Evolutionary conservation across 2,329 filamentous ascomycete genomes (phyloP).

Genomic region (Fusarium goolgardi): DNA sequence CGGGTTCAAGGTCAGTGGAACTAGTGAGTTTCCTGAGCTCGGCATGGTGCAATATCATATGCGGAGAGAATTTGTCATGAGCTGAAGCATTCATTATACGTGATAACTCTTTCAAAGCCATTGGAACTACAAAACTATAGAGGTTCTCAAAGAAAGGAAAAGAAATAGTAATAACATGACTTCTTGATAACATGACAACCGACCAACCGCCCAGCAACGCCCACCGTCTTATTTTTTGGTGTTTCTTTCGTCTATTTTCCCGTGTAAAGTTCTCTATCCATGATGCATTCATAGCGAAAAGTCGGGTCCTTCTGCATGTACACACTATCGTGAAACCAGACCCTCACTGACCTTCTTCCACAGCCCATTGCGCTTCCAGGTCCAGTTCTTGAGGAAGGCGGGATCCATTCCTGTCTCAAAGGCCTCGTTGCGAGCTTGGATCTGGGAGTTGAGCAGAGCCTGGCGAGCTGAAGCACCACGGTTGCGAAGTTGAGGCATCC

Average conservation of each 20-base stretch:
- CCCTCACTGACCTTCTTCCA: conserved; percentile 51
- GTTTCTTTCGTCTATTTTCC: conserved; percentile 31
- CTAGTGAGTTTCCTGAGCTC: conserved; percentile 37
- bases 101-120: conserved; percentile 8
- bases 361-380: conserved; percentile 65
- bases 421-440: conserved; percentile 71
- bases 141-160: conserved; percentile 31
- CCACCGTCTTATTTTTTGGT: conserved; percentile 30
- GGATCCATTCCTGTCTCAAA: conserved; percentile 79
- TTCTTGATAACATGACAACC: conserved; percentile 30
- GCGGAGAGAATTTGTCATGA: conserved; percentile 40
- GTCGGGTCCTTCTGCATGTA: conserved; percentile 6
- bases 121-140: conserved; percentile 33
- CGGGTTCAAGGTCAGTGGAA: conserved; percentile 46
- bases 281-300: conserved; percentile 9
- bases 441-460: conserved; percentile 71
- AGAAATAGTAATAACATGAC: conserved; percentile 29
- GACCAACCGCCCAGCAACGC: conserved; percentile 37
- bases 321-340: conserved; percentile 42
- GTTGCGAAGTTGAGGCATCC: conserved; percentile 71
- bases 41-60: conserved; percentile 49
- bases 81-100: not conserved
- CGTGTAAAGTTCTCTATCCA: conserved; percentile 21
- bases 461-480: conserved; percentile 71
- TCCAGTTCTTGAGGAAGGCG: conserved; percentile 72